These are phyloP conservation scores for Kwoniella bestiolae DNA, from an alignment of 768 basidiomycete genomes.

Conservation along the genomic window DNA sequence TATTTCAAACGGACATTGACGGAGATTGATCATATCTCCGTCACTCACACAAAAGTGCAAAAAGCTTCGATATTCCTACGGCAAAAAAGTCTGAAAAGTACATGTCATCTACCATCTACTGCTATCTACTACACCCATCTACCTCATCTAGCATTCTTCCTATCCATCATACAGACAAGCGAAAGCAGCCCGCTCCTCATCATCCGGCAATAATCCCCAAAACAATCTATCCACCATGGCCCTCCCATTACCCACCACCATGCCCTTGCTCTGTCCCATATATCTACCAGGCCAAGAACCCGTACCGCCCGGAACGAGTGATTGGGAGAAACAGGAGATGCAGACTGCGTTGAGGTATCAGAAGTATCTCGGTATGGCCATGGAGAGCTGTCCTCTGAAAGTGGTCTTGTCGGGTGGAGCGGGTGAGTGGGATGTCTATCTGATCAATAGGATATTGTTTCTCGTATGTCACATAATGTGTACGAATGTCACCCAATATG, in stretches of 20 bases:
- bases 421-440: slow-evolving; percentile 63
- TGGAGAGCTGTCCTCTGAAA: slow-evolving; percentile 87
- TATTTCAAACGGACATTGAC: too few relatives aligned
- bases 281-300: slow-evolving; percentile 80
- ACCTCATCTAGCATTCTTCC: too few relatives aligned
- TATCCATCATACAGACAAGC: too few relatives aligned
- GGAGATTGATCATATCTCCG: too few relatives aligned
- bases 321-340: slow-evolving; percentile 73
- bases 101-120: too few relatives aligned
- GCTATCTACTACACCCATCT: too few relatives aligned
- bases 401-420: slow-evolving; percentile 77
- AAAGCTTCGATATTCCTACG: too few relatives aligned
- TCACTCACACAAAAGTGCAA: too few relatives aligned
- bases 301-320: slow-evolving; percentile 76
- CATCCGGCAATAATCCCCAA: neutral
- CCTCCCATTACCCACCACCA: slow-evolving; percentile 13
- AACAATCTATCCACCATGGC: slow-evolving; percentile 12
- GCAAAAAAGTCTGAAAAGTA: too few relatives aligned
- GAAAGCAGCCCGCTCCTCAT: too few relatives aligned
- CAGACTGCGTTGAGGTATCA: slow-evolving; percentile 78
- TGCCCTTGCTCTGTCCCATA: slow-evolving; percentile 66
- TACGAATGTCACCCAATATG: too few relatives aligned
- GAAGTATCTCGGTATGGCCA: slow-evolving; percentile 68
- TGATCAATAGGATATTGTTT: neutral
- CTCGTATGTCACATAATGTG: neutral